A percentile compares a stretch with the other conserved stretches of the same genome.
phyloP scores from a whole-genome alignment of 805 yeast species.

The Saturnispora saitoi region DNA sequence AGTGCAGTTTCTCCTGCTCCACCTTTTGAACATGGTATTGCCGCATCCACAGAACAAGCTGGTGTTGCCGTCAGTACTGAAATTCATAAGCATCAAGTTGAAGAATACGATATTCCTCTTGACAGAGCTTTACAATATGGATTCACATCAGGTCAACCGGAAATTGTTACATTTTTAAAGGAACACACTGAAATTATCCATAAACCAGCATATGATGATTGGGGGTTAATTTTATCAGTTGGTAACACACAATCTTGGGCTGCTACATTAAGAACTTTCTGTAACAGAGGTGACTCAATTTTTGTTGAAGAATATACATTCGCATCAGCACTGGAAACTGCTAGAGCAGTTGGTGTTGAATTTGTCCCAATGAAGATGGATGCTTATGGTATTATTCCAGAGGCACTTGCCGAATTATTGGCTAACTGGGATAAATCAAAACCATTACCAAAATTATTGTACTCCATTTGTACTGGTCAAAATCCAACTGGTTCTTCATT shows the following conservation, averaged over 20 bases:
- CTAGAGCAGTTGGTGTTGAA: constrained; percentile 49
- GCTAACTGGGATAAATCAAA: constrained; percentile 45
- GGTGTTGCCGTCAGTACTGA: constrained; percentile 30
- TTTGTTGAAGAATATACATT: constrained; percentile 73
- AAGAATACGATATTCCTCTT: constrained; percentile 58
- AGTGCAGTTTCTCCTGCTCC: constrained; percentile 66
- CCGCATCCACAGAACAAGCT: constrained; percentile 41
- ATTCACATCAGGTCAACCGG: constrained; percentile 69
- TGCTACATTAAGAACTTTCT: constrained; percentile 56
- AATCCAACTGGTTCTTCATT: constrained; percentile 94
- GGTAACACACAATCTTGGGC: constrained; percentile 97
- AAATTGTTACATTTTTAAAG: constrained; percentile 54
- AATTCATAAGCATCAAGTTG: constrained; percentile 34
- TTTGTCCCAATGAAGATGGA: constrained; percentile 65
- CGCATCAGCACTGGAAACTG: constrained; percentile 65
- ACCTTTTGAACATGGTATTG: constrained; percentile 74
- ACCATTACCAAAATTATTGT: constrained; percentile 74
- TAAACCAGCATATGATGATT: constrained; percentile 48
- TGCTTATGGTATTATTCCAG: constrained; percentile 53
- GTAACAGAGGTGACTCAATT: constrained; percentile 52
- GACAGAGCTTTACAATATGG: constrained; percentile 92
- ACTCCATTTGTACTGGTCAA: constrained; percentile 93
- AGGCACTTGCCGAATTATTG: constrained; percentile 44
- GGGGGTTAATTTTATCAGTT: constrained; percentile 63
- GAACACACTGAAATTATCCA: constrained; percentile 64